phyloP scores from a whole-genome alignment of 2,329 filamentous ascomycete species.

The Raffaelea ambrosiae region DNA sequence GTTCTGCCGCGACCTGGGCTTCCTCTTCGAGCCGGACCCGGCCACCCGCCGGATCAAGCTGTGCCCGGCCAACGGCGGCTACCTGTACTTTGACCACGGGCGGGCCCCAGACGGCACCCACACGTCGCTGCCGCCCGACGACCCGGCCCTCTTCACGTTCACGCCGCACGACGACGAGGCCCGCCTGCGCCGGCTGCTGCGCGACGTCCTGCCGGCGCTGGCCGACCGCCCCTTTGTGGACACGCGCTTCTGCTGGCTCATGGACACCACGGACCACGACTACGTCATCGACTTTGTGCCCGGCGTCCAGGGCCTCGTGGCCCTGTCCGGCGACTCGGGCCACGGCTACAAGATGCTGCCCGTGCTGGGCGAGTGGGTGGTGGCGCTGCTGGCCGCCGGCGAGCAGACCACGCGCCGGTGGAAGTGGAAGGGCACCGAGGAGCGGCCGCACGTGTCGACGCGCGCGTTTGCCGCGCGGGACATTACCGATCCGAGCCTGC shows the following conservation, averaged over 20 bases:
- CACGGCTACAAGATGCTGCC: conserved; percentile 57
- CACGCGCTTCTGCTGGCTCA: conserved; percentile 52
- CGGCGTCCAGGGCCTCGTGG: conserved; percentile 26
- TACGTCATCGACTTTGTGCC: conserved; percentile 54
- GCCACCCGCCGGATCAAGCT: conserved; percentile 50
- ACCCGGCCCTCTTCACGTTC: conserved; percentile 43
- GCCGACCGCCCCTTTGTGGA: conserved; percentile 45
- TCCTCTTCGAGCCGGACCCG: conserved; percentile 57
- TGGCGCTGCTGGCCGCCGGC: conserved; percentile 28
- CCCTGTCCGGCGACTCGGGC: conserved; percentile 49
- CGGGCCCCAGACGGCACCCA: too few relatives aligned
- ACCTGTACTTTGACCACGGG: conserved; percentile 30
- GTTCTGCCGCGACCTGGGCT: conserved; percentile 52
- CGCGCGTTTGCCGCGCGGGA: background rate
- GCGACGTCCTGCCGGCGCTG: conserved; percentile 42
- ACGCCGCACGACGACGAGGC: conserved; percentile 35
- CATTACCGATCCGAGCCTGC: background rate
- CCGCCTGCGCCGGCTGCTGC: conserved; percentile 39
- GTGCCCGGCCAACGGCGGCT: conserved; percentile 50
- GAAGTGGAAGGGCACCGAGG: conserved; percentile 30
- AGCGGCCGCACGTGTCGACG: background rate
- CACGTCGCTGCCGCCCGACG: conserved; percentile 15
- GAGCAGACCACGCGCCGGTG: conserved; percentile 27
- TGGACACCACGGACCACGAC: conserved; percentile 51
- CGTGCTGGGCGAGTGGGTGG: conserved; percentile 31